These are phyloP conservation scores for Podaxis sp. DNA, from an alignment of 768 basidiomycete species.

Conservation along the genomic window DNA sequence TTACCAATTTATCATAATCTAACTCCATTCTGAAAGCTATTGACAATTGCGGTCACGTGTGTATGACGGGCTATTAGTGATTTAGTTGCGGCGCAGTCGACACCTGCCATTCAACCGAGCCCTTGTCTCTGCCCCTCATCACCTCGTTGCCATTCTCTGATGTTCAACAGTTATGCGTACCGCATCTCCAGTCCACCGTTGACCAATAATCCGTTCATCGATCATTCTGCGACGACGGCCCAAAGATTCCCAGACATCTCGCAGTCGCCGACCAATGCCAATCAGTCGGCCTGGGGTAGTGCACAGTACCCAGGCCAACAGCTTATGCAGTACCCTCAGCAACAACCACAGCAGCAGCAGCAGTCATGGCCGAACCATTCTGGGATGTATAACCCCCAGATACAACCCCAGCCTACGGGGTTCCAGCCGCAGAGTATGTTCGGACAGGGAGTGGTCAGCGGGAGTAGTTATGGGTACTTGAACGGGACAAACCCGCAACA, in stretches of 20 bases:
- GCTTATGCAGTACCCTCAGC: conserved; percentile 36
- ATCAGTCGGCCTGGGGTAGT: conserved; percentile 18
- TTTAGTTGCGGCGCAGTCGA: neutral
- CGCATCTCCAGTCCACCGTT: conserved; percentile 33
- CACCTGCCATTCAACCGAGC: neutral
- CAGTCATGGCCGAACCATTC: conserved; percentile 27
- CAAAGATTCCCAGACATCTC: conserved; percentile 66
- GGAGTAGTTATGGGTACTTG: conserved; percentile 40
- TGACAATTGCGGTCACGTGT: neutral
- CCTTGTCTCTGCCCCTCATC: neutral
- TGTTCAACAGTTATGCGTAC: conserved; percentile 43
- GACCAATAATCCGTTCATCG: conserved; percentile 74
- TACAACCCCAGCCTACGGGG: conserved; percentile 14
- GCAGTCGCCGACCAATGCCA: conserved; percentile 21
- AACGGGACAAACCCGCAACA: conserved; percentile 29
- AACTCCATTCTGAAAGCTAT: neutral
- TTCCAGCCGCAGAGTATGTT: conserved; percentile 57
- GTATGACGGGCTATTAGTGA: neutral
- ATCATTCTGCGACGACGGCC: conserved; percentile 36
- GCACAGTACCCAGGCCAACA: conserved; percentile 34
- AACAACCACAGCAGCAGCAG: conserved; percentile 35
- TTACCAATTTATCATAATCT: neutral
- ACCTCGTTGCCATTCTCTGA: conserved; percentile 19
- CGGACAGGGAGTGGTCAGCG: conserved; percentile 45
- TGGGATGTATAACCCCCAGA: conserved; percentile 2